Conservation (phyloP, 2,329 filamentous ascomycete genomes). For the Parafenestella ontariensis region DNA sequence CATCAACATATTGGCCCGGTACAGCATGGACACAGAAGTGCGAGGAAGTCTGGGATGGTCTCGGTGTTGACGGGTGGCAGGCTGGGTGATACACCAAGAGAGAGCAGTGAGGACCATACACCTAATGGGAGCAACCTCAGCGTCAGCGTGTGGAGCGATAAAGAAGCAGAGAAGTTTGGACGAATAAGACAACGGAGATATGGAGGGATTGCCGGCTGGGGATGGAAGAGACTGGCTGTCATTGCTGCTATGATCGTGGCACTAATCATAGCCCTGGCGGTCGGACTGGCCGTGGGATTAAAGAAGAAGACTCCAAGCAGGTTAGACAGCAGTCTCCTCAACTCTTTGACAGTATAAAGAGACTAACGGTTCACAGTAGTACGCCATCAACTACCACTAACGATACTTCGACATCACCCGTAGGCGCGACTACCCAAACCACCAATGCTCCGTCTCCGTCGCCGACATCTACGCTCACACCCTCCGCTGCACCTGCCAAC, state of each 20-base stretch:
- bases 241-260: constrained; percentile 43
- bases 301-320: constrained; percentile 42
- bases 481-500: constrained; percentile 31
- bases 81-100: constrained; percentile 38
- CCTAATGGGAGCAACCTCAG: constrained; percentile 39
- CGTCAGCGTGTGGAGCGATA: constrained; percentile 48
- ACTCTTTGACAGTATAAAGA: too few species aligned
- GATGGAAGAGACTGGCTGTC: constrained; percentile 50
- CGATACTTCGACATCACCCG: constrained; percentile 5
- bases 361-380: constrained; percentile 10
- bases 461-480: constrained; percentile 23
- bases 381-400: constrained; percentile 8
- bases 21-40: constrained; percentile 21
- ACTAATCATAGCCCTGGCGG: constrained; percentile 48
- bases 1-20: constrained; percentile 32
- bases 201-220: constrained; percentile 36
- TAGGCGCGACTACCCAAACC: constrained; percentile 9
- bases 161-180: constrained; percentile 41
- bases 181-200: constrained; percentile 33
- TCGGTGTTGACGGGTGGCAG: constrained; percentile 29
- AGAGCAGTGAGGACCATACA: constrained; percentile 36
- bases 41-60: constrained; percentile 26
- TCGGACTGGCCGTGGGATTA: constrained; percentile 52
- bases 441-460: constrained; percentile 15
- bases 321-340: constrained; percentile 14